Conservation (phyloP, 192 early-diverging fungal genomes). For the Linnemannia zychae region DNA sequence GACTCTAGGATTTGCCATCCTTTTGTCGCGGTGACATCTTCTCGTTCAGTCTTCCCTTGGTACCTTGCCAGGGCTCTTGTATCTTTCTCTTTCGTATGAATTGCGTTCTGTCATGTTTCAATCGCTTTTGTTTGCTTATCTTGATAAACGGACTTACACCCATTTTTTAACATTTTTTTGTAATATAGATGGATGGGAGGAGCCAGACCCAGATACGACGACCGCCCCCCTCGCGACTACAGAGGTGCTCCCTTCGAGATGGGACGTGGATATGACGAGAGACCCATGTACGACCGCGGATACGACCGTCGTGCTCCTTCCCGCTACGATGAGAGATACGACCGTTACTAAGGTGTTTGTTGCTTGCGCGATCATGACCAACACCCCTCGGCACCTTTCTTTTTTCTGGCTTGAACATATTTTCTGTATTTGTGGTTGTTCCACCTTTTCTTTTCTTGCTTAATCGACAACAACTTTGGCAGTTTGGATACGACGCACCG, state of each 20-base stretch:
- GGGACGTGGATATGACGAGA: constrained; percentile 48
- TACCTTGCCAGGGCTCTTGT: constrained; percentile 44
- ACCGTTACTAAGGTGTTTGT: constrained; percentile 41
- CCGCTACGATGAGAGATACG: constrained; percentile 56
- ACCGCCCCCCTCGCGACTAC: constrained; percentile 55
- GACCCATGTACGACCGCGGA: constrained; percentile 52
- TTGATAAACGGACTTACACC: background rate
- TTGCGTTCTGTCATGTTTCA: background rate
- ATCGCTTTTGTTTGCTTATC: background rate
- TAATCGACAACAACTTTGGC: background rate
- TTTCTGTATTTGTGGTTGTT: background rate
- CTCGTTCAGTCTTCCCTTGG: constrained; percentile 22
- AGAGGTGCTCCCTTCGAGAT: constrained; percentile 37
- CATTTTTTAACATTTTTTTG: background rate
- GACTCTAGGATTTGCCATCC: background rate
- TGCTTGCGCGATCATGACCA: background rate
- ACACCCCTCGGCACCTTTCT: constrained; percentile 1
- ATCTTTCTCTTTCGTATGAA: constrained; percentile 4
- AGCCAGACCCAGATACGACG: constrained; percentile 52
- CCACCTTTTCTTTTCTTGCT: background rate
- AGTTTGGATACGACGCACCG: background rate
- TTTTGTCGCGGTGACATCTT: background rate
- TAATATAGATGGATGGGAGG: constrained; percentile 48
- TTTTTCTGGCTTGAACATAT: background rate
- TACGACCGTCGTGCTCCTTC: constrained; percentile 49